Base-by-base conservation (phyloP, 352 stramenopile genomes). In the Phytopythium cucurbitacearum region DNA sequence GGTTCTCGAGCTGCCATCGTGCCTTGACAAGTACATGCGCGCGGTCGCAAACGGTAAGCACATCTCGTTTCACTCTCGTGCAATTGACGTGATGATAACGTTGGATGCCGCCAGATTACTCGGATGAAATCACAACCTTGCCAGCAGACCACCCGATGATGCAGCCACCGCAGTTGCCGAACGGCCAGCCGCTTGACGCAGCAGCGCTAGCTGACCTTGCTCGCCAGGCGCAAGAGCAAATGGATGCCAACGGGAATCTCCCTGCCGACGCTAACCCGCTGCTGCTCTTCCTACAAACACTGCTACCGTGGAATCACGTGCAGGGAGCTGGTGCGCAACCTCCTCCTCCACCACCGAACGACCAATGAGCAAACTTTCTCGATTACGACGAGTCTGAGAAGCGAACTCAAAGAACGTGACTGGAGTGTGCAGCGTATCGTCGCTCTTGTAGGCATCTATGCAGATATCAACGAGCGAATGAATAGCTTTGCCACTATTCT, bases 91-190 rank as follows among this genome's bases (percentile, higher is more conserved):
- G 6, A 52, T 15, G 50, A 13, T 37, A 21, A 15, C 16, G 38
- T 57, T 41, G 5, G 59, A 0, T 39, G 0, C 15, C 13, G 36
- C 12, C 46, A 91, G 83, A 94, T 58, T 94, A 87, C 59, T 91
- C 82, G 69, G 85, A 94, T 48, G 85, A 94, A 45, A 84, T 94
- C 58, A 93, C 85, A 50, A 94, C 81, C 60, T 51, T 94, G 53
- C 85, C 85, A 2, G 66, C 75, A 0, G 85, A 94, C 47, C 82
- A 94, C 44, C 85, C 85, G 54, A 94, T 94, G 81, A 65, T 92
- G 65, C 83, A 89, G 56, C 83, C 74, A 2, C 73, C 71, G 7
- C 69, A 89, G 54, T 61, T 80, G 35, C 79, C 76, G 37, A 75
- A 88, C 38, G 73, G 74, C 3, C 71, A 87, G 57, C 71, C 80